A percentile compares a stretch with the other conserved stretches of the same genome.
phyloP scores from a whole-genome alignment of 371 early-diverging fungal species.

The Umbelopsis sp. region DNA sequence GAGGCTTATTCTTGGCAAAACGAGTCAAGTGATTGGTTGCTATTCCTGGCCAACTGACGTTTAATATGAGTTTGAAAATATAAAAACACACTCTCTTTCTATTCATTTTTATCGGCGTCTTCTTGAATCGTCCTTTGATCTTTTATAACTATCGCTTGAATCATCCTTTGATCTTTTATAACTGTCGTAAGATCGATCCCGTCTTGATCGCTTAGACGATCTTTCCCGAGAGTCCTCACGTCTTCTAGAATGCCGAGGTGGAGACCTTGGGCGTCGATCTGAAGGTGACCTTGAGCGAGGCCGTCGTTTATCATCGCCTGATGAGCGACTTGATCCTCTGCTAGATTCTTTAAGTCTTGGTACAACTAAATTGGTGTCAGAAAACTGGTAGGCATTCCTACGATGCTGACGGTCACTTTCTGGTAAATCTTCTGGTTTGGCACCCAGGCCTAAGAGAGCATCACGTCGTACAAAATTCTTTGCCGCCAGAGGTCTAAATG shows the following conservation, averaged over 20 bases:
- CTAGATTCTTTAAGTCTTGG: constrained; percentile 24
- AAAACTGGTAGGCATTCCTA: constrained; percentile 40
- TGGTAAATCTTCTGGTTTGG: constrained; percentile 56
- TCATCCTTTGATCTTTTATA: neutral
- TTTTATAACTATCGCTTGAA: neutral
- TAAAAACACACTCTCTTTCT: too few relatives aligned
- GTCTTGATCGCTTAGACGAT: neutral
- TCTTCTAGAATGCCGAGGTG: neutral
- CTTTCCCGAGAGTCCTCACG: neutral
- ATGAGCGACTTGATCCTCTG: neutral
- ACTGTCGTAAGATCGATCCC: neutral
- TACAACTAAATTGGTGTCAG: constrained; percentile 48
- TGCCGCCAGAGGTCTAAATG: constrained; percentile 28
- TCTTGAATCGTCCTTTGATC: neutral
- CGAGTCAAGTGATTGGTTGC: constrained; percentile 15
- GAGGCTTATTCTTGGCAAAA: constrained; percentile 19
- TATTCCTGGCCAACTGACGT: constrained; percentile 3
- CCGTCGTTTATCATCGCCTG: neutral
- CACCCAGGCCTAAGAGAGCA: constrained; percentile 76
- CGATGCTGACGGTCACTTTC: constrained; percentile 26
- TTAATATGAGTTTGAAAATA: too few relatives aligned
- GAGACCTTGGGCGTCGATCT: neutral
- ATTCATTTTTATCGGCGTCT: neutral
- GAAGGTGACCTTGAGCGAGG: neutral
- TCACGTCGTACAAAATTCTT: constrained; percentile 54